These are phyloP conservation scores for Rhizophora mangle DNA, from an alignment of 345 rosid species.

Conservation along the genomic window DNA sequence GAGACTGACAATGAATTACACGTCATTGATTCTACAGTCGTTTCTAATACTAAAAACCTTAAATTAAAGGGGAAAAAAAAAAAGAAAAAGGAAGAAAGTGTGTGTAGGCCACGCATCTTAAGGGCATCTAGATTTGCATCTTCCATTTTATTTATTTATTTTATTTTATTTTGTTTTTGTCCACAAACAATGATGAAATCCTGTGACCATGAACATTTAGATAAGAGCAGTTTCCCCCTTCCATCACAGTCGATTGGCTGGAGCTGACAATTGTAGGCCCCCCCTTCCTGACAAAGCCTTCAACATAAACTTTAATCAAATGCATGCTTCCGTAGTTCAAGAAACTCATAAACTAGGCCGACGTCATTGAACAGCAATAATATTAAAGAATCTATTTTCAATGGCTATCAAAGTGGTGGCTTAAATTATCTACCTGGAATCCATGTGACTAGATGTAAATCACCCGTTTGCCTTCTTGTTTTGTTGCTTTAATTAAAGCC, in stretches of 20 bases:
- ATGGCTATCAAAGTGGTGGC: no score
- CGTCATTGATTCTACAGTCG: no score
- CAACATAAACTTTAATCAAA: conserved; percentile 4
- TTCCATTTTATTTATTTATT: no score
- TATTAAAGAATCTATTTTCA: neutral
- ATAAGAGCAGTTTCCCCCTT: conserved; percentile 13
- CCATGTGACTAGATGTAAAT: conserved; percentile 14
- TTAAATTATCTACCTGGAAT: neutral
- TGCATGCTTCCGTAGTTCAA: neutral
- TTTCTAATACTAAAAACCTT: no score
- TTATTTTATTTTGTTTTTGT: no score
- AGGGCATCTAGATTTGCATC: no score
- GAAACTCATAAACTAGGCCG: neutral
- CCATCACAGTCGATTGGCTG: conserved; percentile 15
- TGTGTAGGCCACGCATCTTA: no score
- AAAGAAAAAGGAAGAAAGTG: no score
- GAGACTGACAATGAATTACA: no score
- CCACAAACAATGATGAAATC: neutral
- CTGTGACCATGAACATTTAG: neutral
- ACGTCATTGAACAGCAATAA: neutral
- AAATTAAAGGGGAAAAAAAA: no score
- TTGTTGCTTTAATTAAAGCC: neutral
- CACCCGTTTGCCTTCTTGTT: conserved; percentile 4
- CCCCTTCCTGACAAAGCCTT: conserved; percentile 14
- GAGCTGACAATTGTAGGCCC: conserved; percentile 4